These are phyloP conservation scores for Keqinozyma sinolaborantium DNA, from an alignment of 1,139 yeast species.

Conservation along the genomic window DNA sequence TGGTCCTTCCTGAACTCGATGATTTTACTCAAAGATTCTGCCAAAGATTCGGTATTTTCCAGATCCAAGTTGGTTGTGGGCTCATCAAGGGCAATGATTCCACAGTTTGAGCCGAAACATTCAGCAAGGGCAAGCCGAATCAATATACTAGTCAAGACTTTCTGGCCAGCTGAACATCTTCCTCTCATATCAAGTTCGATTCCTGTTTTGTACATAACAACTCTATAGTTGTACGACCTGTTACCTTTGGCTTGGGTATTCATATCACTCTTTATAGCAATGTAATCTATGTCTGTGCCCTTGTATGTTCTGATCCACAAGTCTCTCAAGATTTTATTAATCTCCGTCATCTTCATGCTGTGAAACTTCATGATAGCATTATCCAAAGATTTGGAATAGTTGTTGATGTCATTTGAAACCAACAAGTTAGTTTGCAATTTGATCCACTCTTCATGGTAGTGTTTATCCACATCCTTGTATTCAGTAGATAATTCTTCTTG, in stretches of 20 bases:
- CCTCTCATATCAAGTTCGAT: slow-evolving; percentile 97
- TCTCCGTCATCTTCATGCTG: slow-evolving; percentile 86
- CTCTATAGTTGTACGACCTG: slow-evolving; percentile 85
- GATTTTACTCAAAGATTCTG: slow-evolving; percentile 71
- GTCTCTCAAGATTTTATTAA: slow-evolving; percentile 82
- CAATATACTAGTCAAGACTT: slow-evolving; percentile 87
- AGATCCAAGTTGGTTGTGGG: slow-evolving; percentile 95
- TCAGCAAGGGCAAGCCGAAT: slow-evolving; percentile 92
- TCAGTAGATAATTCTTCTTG: slow-evolving; percentile 64
- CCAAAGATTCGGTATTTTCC: slow-evolving; percentile 86
- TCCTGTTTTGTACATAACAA: slow-evolving; percentile 91
- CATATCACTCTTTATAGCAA: slow-evolving; percentile 79
- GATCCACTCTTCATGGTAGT: slow-evolving; percentile 70
- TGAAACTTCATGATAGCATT: slow-evolving; percentile 94
- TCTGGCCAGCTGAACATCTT: slow-evolving; percentile 97
- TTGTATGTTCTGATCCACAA: slow-evolving; percentile 92
- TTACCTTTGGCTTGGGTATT: slow-evolving; percentile 56
- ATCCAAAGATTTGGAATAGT: slow-evolving; percentile 83
- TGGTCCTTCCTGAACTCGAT: slow-evolving; percentile 75
- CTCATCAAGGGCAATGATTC: slow-evolving; percentile 93
- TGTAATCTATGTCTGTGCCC: slow-evolving; percentile 93
- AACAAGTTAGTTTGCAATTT: slow-evolving; percentile 72
- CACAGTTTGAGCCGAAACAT: slow-evolving; percentile 93
- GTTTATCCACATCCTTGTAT: slow-evolving; percentile 60
- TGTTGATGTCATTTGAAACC: slow-evolving; percentile 80